Conservation (phyloP, 2,329 filamentous ascomycete species). For the Cladosporium sp. region DNA sequence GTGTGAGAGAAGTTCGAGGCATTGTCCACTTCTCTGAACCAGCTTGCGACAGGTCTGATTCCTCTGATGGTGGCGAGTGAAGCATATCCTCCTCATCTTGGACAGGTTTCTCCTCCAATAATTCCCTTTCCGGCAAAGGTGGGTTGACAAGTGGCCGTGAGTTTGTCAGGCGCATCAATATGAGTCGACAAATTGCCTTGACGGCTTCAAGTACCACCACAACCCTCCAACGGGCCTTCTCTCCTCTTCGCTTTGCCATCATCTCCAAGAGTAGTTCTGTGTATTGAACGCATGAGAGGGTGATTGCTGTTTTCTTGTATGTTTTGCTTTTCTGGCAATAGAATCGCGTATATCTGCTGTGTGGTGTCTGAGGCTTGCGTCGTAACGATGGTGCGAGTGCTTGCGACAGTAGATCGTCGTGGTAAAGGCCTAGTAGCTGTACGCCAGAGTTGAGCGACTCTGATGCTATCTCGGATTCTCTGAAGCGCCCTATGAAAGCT, state of each 20-base stretch:
- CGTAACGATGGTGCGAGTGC: conserved; percentile 53
- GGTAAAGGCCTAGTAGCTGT: conserved; percentile 86
- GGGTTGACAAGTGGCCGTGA: conserved; percentile 79
- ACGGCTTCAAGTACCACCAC: conserved; percentile 79
- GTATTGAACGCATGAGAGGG: conserved; percentile 87
- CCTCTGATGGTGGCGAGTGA: conserved; percentile 40
- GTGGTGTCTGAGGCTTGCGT: conserved; percentile 46
- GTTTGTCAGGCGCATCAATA: conserved; percentile 78
- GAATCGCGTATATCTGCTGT: conserved; percentile 61
- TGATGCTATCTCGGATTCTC: conserved; percentile 90
- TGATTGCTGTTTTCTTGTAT: conserved; percentile 76
- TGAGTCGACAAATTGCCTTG: conserved; percentile 78
- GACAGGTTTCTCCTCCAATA: conserved; percentile 49
- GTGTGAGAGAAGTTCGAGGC: conserved; percentile 84
- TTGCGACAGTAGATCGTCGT: conserved; percentile 77
- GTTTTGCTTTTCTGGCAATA: conserved; percentile 60
- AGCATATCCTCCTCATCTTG: conserved; percentile 35
- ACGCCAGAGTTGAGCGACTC: conserved; percentile 79
- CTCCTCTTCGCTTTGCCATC: conserved; percentile 81
- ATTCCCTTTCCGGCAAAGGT: conserved; percentile 78
- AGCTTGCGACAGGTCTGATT: conserved; percentile 36
- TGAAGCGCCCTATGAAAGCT: conserved; percentile 62
- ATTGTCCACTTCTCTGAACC: conserved; percentile 66
- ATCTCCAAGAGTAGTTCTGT: conserved; percentile 97
- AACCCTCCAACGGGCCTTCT: conserved; percentile 78